Percentiles rank a stretch among this genome's conserved stretches.
Evolutionary conservation across 2,329 filamentous ascomycete genomes (phyloP).

Genomic region (Scedosporium boydii): DNA sequence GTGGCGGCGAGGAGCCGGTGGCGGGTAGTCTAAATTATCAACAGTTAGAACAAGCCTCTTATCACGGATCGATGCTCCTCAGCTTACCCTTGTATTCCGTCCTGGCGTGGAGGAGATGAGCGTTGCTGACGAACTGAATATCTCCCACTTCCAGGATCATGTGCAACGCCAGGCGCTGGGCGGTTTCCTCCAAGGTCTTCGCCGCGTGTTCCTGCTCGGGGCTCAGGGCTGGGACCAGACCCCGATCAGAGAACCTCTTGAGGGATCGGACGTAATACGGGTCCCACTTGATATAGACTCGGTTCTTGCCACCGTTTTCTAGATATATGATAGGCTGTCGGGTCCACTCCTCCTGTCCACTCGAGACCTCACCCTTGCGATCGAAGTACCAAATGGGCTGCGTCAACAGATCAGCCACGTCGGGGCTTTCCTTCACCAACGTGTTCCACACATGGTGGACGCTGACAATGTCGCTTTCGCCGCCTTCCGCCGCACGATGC

Average conservation of each 20-base stretch:
- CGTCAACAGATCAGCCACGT: conserved; percentile 66
- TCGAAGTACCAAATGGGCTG: conserved; percentile 87
- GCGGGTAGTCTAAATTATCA: conserved; percentile 35
- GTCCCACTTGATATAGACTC: conserved; percentile 65
- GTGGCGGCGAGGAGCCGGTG: conserved; percentile 63
- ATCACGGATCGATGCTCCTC: neutral
- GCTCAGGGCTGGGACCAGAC: conserved; percentile 64
- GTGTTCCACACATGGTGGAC: conserved; percentile 76
- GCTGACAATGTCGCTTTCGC: conserved; percentile 73
- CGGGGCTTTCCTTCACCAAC: conserved; percentile 64
- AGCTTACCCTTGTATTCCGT: conserved; percentile 56
- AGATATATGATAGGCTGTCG: conserved; percentile 65
- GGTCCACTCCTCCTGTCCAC: conserved; percentile 67
- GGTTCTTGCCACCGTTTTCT: conserved; percentile 54
- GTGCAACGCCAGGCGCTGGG: conserved; percentile 62
- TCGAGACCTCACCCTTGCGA: conserved; percentile 72
- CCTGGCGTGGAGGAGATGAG: conserved; percentile 70
- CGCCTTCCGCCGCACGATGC: conserved; percentile 67
- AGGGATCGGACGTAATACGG: conserved; percentile 79
- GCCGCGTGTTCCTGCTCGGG: conserved; percentile 61
- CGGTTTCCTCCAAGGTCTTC: conserved; percentile 54
- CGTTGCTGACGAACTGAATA: conserved; percentile 77
- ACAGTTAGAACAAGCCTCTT: neutral
- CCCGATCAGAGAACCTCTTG: conserved; percentile 61
- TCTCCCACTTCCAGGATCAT: conserved; percentile 84